These are phyloP conservation scores for Septoria linicola DNA, from an alignment of 2,329 filamentous ascomycete genomes.

Conservation along the genomic window DNA sequence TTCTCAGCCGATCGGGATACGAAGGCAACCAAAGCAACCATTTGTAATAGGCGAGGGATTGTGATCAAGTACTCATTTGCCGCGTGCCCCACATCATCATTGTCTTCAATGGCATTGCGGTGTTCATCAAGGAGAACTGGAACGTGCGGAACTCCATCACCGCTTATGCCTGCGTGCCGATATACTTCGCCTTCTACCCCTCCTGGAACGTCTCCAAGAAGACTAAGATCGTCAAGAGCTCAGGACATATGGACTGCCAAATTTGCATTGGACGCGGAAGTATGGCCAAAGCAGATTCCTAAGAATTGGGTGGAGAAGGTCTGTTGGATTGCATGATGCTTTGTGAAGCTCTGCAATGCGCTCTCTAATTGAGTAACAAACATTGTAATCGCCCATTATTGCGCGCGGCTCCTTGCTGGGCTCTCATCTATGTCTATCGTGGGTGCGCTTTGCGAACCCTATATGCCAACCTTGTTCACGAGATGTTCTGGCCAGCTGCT, in stretches of 20 bases:
- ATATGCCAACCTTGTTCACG: too few species aligned
- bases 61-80: too few species aligned
- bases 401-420: too few species aligned
- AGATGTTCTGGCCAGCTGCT: background rate
- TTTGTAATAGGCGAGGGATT: too few species aligned
- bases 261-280: conserved; percentile 47
- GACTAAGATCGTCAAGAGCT: conserved; percentile 51
- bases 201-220: conserved; percentile 67
- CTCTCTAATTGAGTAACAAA: too few species aligned
- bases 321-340: conserved; percentile 52
- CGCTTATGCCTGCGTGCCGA: conserved; percentile 35
- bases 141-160: conserved; percentile 51
- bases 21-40: too few species aligned
- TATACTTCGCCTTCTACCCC: conserved; percentile 51
- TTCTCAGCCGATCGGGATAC: too few species aligned
- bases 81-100: conserved; percentile 63
- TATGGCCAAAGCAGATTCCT: conserved; percentile 46
- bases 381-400: too few species aligned
- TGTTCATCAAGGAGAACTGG: conserved; percentile 54
- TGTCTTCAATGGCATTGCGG: conserved; percentile 62
- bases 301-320: conserved; percentile 48
- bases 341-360: too few species aligned
- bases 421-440: too few species aligned
- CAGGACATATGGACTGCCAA: conserved; percentile 50
- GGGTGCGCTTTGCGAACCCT: too few species aligned